Evolutionary conservation across 202 grass and related monocot species (phyloP).

Genomic region (Miscanthus sacchariflorus): DNA sequence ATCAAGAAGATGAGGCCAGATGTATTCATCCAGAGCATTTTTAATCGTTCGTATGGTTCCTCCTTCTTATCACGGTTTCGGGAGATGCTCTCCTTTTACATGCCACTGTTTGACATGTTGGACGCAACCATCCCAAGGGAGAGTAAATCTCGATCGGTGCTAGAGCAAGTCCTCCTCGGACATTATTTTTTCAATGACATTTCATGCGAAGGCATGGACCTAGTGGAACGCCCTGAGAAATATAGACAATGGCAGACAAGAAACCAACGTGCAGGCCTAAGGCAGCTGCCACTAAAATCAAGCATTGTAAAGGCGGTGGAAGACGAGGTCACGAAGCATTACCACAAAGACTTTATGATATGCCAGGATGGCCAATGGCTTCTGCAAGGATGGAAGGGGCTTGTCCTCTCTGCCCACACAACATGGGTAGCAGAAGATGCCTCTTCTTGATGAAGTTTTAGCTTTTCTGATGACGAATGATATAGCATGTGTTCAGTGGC

Average conservation of each 20-base stretch:
- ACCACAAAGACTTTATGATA: slow-evolving; percentile 76
- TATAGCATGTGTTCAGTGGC: slow-evolving; percentile 26
- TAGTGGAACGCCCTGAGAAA: slow-evolving; percentile 64
- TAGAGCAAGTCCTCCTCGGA: slow-evolving; percentile 56
- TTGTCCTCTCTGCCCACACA: slow-evolving; percentile 61
- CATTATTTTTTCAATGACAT: slow-evolving; percentile 56
- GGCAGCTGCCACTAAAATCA: slow-evolving; percentile 57
- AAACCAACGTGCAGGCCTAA: slow-evolving; percentile 60
- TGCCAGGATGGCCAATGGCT: slow-evolving; percentile 65
- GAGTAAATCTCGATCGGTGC: slow-evolving; percentile 41
- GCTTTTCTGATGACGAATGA: not conserved
- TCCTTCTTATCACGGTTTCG: slow-evolving; percentile 76
- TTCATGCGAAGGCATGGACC: slow-evolving; percentile 64
- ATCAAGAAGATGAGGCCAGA: slow-evolving; percentile 62
- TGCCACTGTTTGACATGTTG: slow-evolving; percentile 62
- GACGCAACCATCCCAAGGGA: slow-evolving; percentile 60
- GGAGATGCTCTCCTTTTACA: slow-evolving; percentile 59
- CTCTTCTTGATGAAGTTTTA: not conserved
- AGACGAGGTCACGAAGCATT: slow-evolving; percentile 46
- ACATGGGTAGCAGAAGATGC: slow-evolving; percentile 52
- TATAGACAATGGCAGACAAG: slow-evolving; percentile 69
- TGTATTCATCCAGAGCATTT: slow-evolving; percentile 60
- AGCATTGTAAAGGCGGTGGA: slow-evolving; percentile 43
- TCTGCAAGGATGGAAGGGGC: slow-evolving; percentile 70
- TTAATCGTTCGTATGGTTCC: slow-evolving; percentile 51